Base-by-base conservation (phyloP, 352 stramenopile species). In the Pythium plurisporium region DNA sequence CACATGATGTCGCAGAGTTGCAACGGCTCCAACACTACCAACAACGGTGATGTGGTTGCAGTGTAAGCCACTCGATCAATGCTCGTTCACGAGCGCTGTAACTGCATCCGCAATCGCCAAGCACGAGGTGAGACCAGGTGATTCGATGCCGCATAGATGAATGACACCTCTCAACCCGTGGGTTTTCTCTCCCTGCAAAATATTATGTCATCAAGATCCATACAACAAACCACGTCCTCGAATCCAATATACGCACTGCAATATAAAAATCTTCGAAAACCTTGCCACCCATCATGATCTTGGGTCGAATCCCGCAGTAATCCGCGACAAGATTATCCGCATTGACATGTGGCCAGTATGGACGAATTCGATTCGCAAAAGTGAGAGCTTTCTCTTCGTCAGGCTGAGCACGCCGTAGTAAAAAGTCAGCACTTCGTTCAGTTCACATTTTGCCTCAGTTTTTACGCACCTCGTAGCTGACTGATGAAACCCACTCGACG, bases 251-350 rank as follows among this genome's bases (percentile, higher is more conserved):
- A 65, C 75, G 33, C 56, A 87, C 85, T 60, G 65, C 66, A 47
- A 99, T 90, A 23, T 82, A 82, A 68, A 99, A 99, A 67, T 99
- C 96, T 5, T 83, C 64, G 40, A 75, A 70, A 6, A 79, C 65
- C 4, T 61, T 46, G 15, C 72, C 71, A 19, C 81, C 68, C 42
- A 97, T 75, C 10, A 64, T 53, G 34, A 99, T 81, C 67, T 99
- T 99, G 3, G 96, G 96, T 25, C 96, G 79, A 33, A 99, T 89
- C n/a, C 96, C 96, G 56, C 90, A 92, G 73, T 98, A 99, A 60
- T 99, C 96, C 0, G 89, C 77, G 6, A 85, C 44, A 23, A 99
- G 71, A 23, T 87, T 74, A 19, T 87, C 72, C 2, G 91, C 74
- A 0, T 65, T 56, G 9, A 98, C 73, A 15, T 65, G 59, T 1